These are phyloP conservation scores for Cryphonectria radicalis DNA, from an alignment of 2,329 filamentous ascomycete species.

Conservation along the genomic window DNA sequence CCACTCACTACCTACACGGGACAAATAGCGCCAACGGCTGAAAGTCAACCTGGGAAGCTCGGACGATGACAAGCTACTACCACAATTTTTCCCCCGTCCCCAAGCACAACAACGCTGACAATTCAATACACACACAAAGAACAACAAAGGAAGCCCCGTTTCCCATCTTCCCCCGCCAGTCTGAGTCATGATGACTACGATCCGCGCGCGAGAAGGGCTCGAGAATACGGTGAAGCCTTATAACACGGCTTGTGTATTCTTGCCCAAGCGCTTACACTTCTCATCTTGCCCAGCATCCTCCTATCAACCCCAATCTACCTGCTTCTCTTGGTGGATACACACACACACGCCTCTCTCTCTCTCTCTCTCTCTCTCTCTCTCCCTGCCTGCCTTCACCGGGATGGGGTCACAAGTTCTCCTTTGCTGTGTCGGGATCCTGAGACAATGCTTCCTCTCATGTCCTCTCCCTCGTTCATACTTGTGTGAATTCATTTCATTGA, in stretches of 20 bases:
- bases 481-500: background rate
- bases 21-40: background rate
- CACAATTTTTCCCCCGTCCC: background rate
- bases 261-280: conserved; percentile 10
- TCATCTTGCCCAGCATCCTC: conserved; percentile 5
- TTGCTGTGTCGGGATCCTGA: background rate
- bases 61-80: background rate
- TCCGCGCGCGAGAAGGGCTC: background rate
- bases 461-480: background rate
- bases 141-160: background rate
- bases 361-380: background rate
- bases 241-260: conserved; percentile 1
- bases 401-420: background rate
- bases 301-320: background rate
- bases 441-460: background rate
- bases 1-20: background rate
- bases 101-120: background rate
- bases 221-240: conserved; percentile 12
- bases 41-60: background rate
- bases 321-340: background rate
- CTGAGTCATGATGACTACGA: conserved; percentile 12
- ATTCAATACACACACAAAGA: background rate
- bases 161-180: conserved; percentile 1
- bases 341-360: background rate
- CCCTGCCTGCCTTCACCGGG: background rate